A percentile compares a stretch with the other conserved stretches of the same genome.
These are phyloP conservation scores for Podospora pseudocomata DNA, from an alignment of 495 filamentous ascomycete genomes.

Conservation along the genomic window DNA sequence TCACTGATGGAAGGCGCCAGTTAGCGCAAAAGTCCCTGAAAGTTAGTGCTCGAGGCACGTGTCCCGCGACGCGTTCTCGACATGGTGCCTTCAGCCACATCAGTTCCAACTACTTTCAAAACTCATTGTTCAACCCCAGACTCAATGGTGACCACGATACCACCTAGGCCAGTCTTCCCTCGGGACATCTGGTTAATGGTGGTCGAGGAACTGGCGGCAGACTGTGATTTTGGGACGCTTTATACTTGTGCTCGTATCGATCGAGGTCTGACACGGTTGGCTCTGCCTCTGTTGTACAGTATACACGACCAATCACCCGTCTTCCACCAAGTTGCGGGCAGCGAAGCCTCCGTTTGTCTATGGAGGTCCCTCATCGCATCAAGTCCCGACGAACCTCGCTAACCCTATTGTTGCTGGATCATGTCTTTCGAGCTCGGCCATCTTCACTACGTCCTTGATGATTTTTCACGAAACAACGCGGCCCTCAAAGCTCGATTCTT, in stretches of 20 bases:
- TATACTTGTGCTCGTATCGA: constrained; percentile 53
- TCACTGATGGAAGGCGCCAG: not conserved
- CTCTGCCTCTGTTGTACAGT: constrained; percentile 60
- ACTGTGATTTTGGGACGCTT: constrained; percentile 54
- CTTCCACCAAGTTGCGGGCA: constrained; percentile 26
- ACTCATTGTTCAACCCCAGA: not conserved
- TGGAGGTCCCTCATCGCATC: constrained; percentile 71
- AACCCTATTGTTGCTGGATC: constrained; percentile 68
- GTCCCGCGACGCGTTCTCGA: too few species aligned
- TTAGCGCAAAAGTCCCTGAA: not conserved
- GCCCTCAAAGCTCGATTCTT: constrained; percentile 44
- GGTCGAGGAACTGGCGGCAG: constrained; percentile 50
- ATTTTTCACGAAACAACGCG: constrained; percentile 37
- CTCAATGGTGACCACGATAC: not conserved
- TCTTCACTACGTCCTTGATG: constrained; percentile 54
- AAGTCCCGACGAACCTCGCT: constrained; percentile 57
- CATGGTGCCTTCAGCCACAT: too few species aligned
- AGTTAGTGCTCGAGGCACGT: not conserved
- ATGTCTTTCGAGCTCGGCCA: constrained; percentile 59
- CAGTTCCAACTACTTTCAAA: too few species aligned
- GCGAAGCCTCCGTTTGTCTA: constrained; percentile 53
- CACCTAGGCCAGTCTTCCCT: constrained; percentile 35
- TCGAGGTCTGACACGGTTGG: constrained; percentile 51
- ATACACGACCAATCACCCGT: constrained; percentile 18
- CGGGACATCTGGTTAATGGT: constrained; percentile 60